Evolutionary conservation across 2,329 filamentous ascomycete genomes (phyloP).

Genomic region (Tolypocladium album): DNA sequence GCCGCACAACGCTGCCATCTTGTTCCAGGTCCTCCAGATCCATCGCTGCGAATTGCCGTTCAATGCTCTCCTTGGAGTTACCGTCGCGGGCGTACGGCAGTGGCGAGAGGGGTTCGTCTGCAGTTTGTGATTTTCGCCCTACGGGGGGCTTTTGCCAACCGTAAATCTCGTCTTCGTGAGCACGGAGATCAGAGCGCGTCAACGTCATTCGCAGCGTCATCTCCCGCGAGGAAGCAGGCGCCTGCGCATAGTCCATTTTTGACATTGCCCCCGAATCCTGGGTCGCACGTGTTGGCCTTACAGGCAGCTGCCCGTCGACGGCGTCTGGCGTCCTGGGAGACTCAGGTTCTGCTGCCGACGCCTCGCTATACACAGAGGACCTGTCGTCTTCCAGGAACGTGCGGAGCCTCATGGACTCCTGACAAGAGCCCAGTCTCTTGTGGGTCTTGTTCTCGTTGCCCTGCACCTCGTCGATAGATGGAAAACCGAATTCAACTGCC

Average conservation of each 20-base stretch:
- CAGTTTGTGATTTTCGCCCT: constrained; percentile 32
- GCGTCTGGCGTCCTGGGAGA: constrained; percentile 47
- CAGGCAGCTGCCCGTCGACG: constrained; percentile 25
- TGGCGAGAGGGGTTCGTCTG: constrained; percentile 21
- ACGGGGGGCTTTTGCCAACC: constrained; percentile 44
- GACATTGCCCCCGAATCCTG: constrained; percentile 14
- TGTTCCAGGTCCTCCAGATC: constrained; percentile 32
- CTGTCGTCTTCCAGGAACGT: constrained; percentile 50
- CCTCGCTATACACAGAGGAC: constrained; percentile 42
- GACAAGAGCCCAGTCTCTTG: constrained; percentile 12
- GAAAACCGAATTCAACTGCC: constrained; percentile 87
- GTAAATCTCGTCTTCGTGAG: constrained; percentile 61
- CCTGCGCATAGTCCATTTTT: constrained; percentile 36
- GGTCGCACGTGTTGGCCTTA: constrained; percentile 14
- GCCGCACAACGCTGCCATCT: constrained; percentile 47
- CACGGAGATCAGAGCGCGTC: constrained; percentile 76
- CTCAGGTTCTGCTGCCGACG: constrained; percentile 45
- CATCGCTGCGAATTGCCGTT: constrained; percentile 40
- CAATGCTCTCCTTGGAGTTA: constrained; percentile 40
- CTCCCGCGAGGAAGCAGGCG: constrained; percentile 54
- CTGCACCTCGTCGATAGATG: constrained; percentile 42
- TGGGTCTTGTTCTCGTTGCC: constrained; percentile 17
- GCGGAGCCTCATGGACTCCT: constrained; percentile 31
- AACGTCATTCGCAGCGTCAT: constrained; percentile 97
- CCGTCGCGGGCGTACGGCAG: constrained; percentile 19